Base-by-base conservation (phyloP, 164 flowering plant genomes). In the Macadamia tetraphylla region DNA sequence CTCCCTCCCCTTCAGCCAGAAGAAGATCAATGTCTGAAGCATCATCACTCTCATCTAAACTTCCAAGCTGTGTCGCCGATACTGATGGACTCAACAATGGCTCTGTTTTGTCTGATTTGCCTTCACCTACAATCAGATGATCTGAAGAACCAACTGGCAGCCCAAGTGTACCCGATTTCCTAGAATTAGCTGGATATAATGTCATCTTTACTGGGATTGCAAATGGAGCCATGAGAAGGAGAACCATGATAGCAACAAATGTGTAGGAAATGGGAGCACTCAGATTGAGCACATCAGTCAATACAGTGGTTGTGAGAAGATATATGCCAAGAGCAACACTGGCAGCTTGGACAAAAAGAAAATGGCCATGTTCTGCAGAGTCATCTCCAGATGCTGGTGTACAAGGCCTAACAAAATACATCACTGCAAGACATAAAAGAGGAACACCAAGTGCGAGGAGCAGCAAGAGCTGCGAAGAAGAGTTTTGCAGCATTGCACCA, bases 1-100 rank as follows among this genome's bases (percentile, higher is more conserved):
- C 98, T 30, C 96, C 97, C 69, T 94, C 96, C 44, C 98, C 98
- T 31, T 78, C 89, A 56, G 96, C 97, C 17, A 94, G 79, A 74
- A 94, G 96, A 69, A 85, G 77, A 67, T 83, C 80, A 43, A 91
- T 73, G 40, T 90, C 92, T 42, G 89, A 82, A 18, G 32, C 30
- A 59, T 84, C 88, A 18, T 84, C 90, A 51, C 56, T 68, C 18
- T 89, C 89, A n/a, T 48, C 56, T 42, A 76, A 77, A 70, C 79
- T 83, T 62, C 84, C 94, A 31, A 86, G 82, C 55, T 76, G 58
- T 52, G 84, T 12, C n/a, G 81, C 64, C 46, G 93, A 87, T 17
- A 85, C 72, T 63, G 88, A 84, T 30, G 83, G 72, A 17, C 70
- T 78, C 69, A 93, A 68, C 70, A 89, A 73, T 11, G 90, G 89